Base-by-base conservation (phyloP, 768 basidiomycete genomes). In the Chalciporus pseudorubinellus region DNA sequence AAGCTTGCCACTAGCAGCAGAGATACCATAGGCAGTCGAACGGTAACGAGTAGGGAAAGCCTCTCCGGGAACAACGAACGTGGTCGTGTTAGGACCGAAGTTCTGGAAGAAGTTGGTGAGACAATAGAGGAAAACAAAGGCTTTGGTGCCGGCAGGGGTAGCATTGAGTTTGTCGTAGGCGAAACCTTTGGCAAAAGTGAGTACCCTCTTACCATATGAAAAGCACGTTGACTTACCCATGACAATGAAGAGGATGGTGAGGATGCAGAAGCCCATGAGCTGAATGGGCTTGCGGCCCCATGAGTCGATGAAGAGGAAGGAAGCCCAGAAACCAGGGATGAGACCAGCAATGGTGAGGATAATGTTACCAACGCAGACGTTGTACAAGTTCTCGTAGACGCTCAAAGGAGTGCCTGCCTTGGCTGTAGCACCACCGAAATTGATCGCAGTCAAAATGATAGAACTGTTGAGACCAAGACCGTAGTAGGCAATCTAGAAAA, bases 91-190 rank as follows among this genome's bases (percentile, higher is more conserved):
- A 10, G 85, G 87, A 2, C 88, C 90, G 55, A 91, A 92, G 71
- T 92, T 92, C 73, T 89, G 86, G 85, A 92, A 90, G 74, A 91
- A 91, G 66, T 89, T 87, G 60, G 89, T 80, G n/a, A 93, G 73
- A 65, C 89, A 89, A 73, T 92, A 93, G 22, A 90, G 78, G 72
- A 87, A 85, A 44, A 90, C 83, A 66, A 93, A 92, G 2, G 76
- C 88, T 31, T 81, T 80, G 14, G 44, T 75, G 18, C 71, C 66
- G 2, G 65, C 11, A 3, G 57, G 4, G 2, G 75, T 77, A 26
- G 76, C 74, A 44, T 41, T 83, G 47, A 84, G 74, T 59, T 72
- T 76, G 63, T 86, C 75, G 56, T 79, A 89, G 14, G 71, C 84
- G 65, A 89, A 89, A 55, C 87, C 85, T 85, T 51, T 43, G 38